Evolutionary conservation across 108 stramenopile genomes (phyloP).

Genomic region (Conticribra guillardii): DNA sequence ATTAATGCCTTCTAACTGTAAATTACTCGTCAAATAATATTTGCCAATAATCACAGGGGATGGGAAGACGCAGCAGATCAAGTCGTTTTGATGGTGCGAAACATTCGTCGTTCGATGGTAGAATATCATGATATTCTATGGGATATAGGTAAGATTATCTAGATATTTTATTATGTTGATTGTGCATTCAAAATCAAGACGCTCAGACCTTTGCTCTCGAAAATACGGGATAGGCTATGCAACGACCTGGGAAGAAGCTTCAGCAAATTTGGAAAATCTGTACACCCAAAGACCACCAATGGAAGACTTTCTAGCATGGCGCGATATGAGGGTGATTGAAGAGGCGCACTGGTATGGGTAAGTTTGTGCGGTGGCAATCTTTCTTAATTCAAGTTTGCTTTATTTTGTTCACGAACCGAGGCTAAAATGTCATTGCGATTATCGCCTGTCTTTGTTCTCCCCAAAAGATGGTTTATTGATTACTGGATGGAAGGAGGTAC

Average conservation of each 20-base stretch:
- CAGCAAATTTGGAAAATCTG: conserved; percentile 19
- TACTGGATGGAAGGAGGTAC: conserved; percentile 44
- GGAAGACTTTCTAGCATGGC: conserved; percentile 26
- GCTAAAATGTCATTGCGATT: too few relatives aligned
- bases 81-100: conserved; percentile 5
- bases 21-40: too few relatives aligned
- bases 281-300: conserved; percentile 25
- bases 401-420: too few relatives aligned
- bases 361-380: too few relatives aligned
- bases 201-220: too few relatives aligned
- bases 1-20: background rate
- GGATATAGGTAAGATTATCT: too few relatives aligned
- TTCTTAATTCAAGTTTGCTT: too few relatives aligned
- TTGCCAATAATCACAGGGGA: conserved; percentile 13
- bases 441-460: too few relatives aligned
- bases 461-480: conserved; percentile 50
- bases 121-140: conserved; percentile 48
- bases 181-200: too few relatives aligned
- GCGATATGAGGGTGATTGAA: conserved; percentile 37
- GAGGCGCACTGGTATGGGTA: conserved; percentile 48
- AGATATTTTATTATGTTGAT: too few relatives aligned
- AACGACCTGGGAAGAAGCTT: conserved; percentile 35
- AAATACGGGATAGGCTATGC: too few relatives aligned
- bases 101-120: background rate
- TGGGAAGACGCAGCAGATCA: conserved; percentile 39